Conservation (phyloP, 2,329 filamentous ascomycete species). For the Zymoseptoria brevis region DNA sequence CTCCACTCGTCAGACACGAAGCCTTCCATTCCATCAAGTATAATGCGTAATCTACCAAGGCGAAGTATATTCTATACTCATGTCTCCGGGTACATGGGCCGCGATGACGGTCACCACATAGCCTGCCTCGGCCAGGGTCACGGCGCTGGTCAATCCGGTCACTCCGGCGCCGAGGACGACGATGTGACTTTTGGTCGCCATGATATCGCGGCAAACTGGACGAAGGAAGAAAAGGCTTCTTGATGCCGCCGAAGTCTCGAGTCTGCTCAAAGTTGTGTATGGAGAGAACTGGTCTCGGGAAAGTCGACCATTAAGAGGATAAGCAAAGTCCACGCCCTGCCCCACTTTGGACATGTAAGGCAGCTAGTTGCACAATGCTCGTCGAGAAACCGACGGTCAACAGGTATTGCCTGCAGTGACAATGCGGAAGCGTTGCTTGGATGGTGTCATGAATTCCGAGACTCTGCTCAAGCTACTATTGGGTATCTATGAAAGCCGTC, state of each 20-base stretch:
- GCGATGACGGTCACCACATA: constrained; percentile 38
- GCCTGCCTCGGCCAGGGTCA: constrained; percentile 35
- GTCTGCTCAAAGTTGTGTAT: no score
- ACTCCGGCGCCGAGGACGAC: constrained; percentile 36
- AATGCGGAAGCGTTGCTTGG: not conserved
- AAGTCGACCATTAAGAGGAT: no score
- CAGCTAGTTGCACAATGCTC: no score
- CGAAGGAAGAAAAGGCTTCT: not conserved
- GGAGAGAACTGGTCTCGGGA: no score
- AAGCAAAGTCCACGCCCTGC: no score
- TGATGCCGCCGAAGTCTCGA: not conserved
- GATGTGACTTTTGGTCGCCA: constrained; percentile 1
- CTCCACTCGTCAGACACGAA: not conserved
- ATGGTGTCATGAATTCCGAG: not conserved
- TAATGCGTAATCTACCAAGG: constrained; percentile 30
- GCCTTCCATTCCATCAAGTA: not conserved
- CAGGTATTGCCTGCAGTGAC: no score
- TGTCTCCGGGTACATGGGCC: constrained; percentile 36
- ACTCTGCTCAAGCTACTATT: not conserved
- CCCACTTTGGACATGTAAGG: no score
- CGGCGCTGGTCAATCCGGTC: constrained; percentile 39
- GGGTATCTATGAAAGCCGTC: constrained; percentile 12
- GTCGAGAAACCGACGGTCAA: no score
- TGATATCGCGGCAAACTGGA: not conserved
- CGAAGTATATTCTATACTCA: constrained; percentile 37